Base-by-base conservation (phyloP, 2,329 filamentous ascomycete genomes). In the Didymellaceae sp. region DNA sequence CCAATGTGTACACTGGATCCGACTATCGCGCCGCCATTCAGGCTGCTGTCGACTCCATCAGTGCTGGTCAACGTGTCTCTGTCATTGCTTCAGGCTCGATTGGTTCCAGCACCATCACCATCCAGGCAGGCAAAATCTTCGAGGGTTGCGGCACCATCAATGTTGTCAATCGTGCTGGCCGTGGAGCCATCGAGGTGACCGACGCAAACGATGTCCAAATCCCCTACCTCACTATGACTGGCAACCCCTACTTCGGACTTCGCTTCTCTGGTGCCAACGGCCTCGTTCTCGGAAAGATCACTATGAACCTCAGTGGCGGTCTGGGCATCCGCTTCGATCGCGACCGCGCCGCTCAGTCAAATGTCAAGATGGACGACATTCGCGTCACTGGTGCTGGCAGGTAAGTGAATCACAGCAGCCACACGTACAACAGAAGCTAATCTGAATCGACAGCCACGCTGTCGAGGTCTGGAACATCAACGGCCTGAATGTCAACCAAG, bases 391-490 rank as follows among this genome's bases (percentile, higher is more conserved):
- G 82, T 3, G 80, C 81, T 6, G 72, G 78, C 5, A 81, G 78
- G 61, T 40, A n/a, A 21, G 37, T 11, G 16, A n/a, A 11, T 4
- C 13, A n/a, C 13, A 13, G 7, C 20, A 14, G 16, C 4, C 11
- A 21, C 14, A n/a, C 20, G 24, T 10, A 9, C 9, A 6, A 28
- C 6, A n/a, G 11, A 16, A 7, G 11, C 24, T 40, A 3, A 40
- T 17, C 25, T 10, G 10, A 2, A 13, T 2, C 16, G 18, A n/a
- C 16, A 40, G 37, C 6, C 82, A 85, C 61, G 81, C 80, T 2
- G 80, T 85, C 25, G 82, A 85, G 68, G 82, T 79, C 0, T 84
- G 81, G 80, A 84, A 84, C 65, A 84, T 84, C 32, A 77, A 83
- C 55, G 78, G 79, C 9, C 74, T 85, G 2, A 73, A 65, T 1